Evolutionary conservation across 2,329 filamentous ascomycete species (phyloP).

Genomic region (Exserohilum turcica): DNA sequence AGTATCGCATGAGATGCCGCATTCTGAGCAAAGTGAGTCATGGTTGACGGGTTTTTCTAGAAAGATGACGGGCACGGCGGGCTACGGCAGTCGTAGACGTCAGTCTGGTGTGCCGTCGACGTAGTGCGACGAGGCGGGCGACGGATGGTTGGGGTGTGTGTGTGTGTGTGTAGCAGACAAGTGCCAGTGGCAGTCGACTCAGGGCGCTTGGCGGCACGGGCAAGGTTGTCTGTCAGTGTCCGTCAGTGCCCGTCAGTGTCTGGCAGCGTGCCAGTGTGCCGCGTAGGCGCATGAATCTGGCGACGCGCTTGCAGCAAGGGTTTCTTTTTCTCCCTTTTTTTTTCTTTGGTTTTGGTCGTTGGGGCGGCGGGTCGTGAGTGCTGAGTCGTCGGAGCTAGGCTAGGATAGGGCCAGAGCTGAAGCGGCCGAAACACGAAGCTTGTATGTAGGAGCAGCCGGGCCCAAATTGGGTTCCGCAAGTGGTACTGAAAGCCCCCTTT

Average conservation of each 20-base stretch:
- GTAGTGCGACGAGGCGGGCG: slow-evolving; percentile 29
- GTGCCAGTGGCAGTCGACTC: neutral
- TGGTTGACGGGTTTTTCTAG: slow-evolving; percentile 36
- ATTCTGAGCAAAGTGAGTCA: slow-evolving; percentile 28
- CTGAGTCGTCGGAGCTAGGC: slow-evolving; percentile 14
- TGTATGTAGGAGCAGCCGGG: slow-evolving; percentile 28
- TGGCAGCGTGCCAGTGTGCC: neutral
- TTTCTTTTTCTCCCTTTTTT: neutral
- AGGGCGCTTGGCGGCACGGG: neutral
- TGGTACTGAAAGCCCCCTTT: slow-evolving; percentile 32
- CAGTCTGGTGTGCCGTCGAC: slow-evolving; percentile 24
- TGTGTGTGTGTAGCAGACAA: neutral
- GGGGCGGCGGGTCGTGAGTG: slow-evolving; percentile 6
- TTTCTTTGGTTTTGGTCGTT: slow-evolving; percentile 9
- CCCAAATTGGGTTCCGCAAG: slow-evolving; percentile 35
- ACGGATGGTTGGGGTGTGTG: neutral
- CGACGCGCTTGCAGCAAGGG: neutral
- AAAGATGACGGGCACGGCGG: slow-evolving; percentile 26
- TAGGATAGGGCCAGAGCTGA: slow-evolving; percentile 28
- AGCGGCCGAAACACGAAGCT: slow-evolving; percentile 24
- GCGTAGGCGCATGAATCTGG: neutral
- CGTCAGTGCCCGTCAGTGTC: neutral
- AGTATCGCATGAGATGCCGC: slow-evolving; percentile 38
- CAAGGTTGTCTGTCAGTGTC: neutral
- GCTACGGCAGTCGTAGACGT: slow-evolving; percentile 37